These are phyloP conservation scores for Saccharomycopsis crataegensis DNA, from an alignment of 1,139 yeast genomes.

Conservation along the genomic window DNA sequence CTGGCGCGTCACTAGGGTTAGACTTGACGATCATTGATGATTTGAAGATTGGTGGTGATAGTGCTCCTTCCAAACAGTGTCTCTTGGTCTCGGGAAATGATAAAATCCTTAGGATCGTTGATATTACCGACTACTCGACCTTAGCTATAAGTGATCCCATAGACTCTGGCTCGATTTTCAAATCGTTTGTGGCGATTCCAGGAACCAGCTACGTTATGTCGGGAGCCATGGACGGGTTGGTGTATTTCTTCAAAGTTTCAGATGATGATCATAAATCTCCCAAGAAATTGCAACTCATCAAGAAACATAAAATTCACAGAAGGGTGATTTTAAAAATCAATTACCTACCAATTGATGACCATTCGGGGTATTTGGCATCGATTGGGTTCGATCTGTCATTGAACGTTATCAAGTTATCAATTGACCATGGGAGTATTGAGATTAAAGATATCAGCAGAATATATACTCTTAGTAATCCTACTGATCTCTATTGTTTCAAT, in stretches of 20 bases:
- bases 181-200: conserved; percentile 21
- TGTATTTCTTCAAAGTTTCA: conserved; percentile 6
- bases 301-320: conserved; percentile 31
- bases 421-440: conserved; percentile 12
- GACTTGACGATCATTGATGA: background rate
- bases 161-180: conserved; percentile 21
- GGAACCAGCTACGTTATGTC: conserved; percentile 21
- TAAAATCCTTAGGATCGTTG: conserved; percentile 3
- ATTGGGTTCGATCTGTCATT: conserved; percentile 57
- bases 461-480: conserved; percentile 41
- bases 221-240: conserved; percentile 31
- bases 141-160: background rate
- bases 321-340: conserved; percentile 37
- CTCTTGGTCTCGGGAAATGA: conserved; percentile 11
- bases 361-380: conserved; percentile 38
- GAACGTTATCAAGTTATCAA: conserved; percentile 32
- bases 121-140: background rate
- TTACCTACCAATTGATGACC: conserved; percentile 22
- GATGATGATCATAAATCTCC: background rate
- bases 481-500: conserved; percentile 34
- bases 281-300: conserved; percentile 18
- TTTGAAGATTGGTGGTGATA: background rate
- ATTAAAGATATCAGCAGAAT: conserved; percentile 29
- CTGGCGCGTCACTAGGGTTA: background rate
- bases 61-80: background rate